These are phyloP conservation scores for Periconia macrospinosa DNA, from an alignment of 2,329 filamentous ascomycete genomes.

Conservation along the genomic window DNA sequence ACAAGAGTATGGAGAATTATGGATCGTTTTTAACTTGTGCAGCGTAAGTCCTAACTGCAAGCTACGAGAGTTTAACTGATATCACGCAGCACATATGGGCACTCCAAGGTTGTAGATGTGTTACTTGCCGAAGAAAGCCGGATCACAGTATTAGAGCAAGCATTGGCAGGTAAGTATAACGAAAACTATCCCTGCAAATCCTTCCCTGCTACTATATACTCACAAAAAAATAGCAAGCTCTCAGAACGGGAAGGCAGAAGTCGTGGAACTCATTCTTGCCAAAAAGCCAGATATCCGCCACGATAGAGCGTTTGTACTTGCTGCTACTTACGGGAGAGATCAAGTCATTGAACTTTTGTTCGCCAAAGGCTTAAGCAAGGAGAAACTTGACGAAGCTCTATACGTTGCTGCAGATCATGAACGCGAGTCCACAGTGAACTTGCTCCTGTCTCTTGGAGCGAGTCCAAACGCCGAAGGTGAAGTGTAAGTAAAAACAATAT, in stretches of 20 bases:
- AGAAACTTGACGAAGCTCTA: constrained; percentile 18
- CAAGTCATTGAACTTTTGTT: constrained; percentile 18
- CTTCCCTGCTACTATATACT: neutral
- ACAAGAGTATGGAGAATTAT: constrained; percentile 21
- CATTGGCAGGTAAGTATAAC: constrained; percentile 6
- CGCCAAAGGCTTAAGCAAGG: constrained; percentile 11
- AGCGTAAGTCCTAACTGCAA: neutral
- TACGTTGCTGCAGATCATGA: constrained; percentile 23
- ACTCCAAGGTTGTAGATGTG: constrained; percentile 18
- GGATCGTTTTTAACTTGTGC: constrained; percentile 21
- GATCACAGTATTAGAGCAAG: constrained; percentile 20
- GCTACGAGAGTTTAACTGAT: neutral
- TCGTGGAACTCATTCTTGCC: constrained; percentile 20
- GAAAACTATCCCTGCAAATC: neutral
- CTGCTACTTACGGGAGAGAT: constrained; percentile 20
- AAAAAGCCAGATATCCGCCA: constrained; percentile 13
- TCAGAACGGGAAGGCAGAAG: constrained; percentile 17
- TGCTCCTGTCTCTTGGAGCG: constrained; percentile 22
- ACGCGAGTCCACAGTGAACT: constrained; percentile 18
- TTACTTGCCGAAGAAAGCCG: constrained; percentile 19
- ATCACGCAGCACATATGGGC: constrained; percentile 17
- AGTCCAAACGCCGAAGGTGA: constrained; percentile 22
- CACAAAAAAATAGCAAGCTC: constrained; percentile 11
- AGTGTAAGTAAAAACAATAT: constrained; percentile 8
- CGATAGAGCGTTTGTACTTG: constrained; percentile 21